Base-by-base conservation (phyloP, 768 basidiomycete species). In the Pisolithus sp. region DNA sequence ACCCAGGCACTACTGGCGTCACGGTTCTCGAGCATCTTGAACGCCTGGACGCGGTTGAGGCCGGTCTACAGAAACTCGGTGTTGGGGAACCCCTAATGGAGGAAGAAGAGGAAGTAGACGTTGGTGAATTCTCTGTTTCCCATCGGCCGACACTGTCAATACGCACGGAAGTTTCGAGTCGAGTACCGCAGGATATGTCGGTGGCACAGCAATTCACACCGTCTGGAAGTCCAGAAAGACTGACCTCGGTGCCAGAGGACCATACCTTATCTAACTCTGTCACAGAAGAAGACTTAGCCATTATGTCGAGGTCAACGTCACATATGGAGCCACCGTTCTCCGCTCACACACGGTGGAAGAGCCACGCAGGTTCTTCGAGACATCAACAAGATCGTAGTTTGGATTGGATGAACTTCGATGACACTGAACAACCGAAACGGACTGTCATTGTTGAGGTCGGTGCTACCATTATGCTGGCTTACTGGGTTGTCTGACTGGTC, bases 1-100 rank as follows among this genome's bases (percentile, higher is more conserved):
- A 89, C 62, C 89, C 89, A 43, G 88, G 86, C 36, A 90, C 89
- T 26, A 92, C 89, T 0, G 91, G 91, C 10, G 89, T 93, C 23
- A 85, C 82, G 9, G 84, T 93, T 45, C 75, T 93, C 36, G 87
- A 89, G 60, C 89, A 92, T 57, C 75, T 93, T 57, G 91, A 93
- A 62, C 81, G 87, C 43, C 68, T 93, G 43, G 91, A 93, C 62
- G 85, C 81, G 15, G 87, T 88, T 17, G 88, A 91, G 57, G 86
- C 87, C 7, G 82, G 86, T 56, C 65, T 90, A 53, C 83, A 88
- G 61, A 74, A 86, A 44, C 76, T 90, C n/a, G 83, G 82, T 10
- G 74, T 76, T 28, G 81, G 82, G 42, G 76, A 80, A 30, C 76
- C 70, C 4, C 66, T 72, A 28, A 77, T 76, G 23, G 72, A 68